Evolutionary conservation across 2,329 filamentous ascomycete species (phyloP), one percentile per base, ranked within the genome.

Genomic region (Paecilomyces sp.): DNA sequence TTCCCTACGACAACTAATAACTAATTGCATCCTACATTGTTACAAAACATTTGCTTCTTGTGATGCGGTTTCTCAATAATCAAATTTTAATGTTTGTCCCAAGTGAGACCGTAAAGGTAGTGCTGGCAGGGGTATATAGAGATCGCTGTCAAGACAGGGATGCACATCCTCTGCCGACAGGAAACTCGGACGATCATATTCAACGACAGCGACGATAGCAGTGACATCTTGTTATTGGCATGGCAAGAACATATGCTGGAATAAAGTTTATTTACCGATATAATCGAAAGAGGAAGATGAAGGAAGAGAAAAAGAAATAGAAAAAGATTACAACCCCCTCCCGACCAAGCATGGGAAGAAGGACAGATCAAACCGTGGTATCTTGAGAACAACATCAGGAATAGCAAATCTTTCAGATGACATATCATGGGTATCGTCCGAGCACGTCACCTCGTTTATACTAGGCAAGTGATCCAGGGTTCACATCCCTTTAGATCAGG

Each of bases 401-500:
- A 53, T 55, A 62, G 60, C 31, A 57, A 58, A 60, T 58, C 55
- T 56, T n/a, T 55, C 54, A 54, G 52, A 54, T 33, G 33, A 31
- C 30, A 33, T 53, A 57, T 36, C 56, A 52, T 47, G 41, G 41
- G 41, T 47, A 47, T 47, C 41, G 41, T 47, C 31, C 41, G 41
- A 47, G 15, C 41, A 47, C 41, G 41, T 47, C 41, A 47, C 41
- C 41, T 47, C 41, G 41, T 47, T 47, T 47, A 47, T n/a, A 47
- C n/a, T 47, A 8, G 3, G 41, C 41, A 18, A n/a, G n/a, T 47
- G n/a, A 15, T 47, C 15, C n/a, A 47, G 41, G 41, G 41, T n/a
- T 47, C 41, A 6, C 41, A 47, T 47, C n/a, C 15, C 13, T 25
- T 69, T 61, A 86, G 58, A 82, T 77, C 62, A 88, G 75, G 57